A percentile compares a stretch with the other conserved stretches of the same genome.
phyloP scores from a whole-genome alignment of 345 rosid genomes.

The thale cress (Arabidopsis thaliana) region DNA sequence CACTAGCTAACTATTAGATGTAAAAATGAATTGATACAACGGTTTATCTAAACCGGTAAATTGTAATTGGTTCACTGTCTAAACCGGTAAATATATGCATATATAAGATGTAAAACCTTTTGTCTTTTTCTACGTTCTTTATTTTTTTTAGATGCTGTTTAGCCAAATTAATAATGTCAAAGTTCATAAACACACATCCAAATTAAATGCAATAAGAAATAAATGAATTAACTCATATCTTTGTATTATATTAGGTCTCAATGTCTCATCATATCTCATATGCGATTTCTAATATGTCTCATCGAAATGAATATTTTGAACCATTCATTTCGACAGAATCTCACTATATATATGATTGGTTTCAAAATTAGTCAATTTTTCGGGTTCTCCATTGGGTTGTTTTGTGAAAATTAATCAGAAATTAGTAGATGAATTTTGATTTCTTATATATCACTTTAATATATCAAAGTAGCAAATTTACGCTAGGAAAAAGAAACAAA shows the following conservation, averaged over 20 bases:
- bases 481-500: neutral
- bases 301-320: neutral
- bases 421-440: neutral
- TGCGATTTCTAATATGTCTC: neutral
- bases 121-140: neutral
- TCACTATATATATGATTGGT: neutral
- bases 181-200: neutral
- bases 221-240: too few species aligned
- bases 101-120: neutral
- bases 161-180: too few species aligned
- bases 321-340: neutral
- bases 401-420: neutral
- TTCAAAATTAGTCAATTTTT: neutral
- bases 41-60: too few species aligned
- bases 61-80: too few species aligned
- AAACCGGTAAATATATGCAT: neutral
- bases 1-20: neutral
- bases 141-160: neutral
- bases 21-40: too few species aligned
- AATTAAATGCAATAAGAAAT: too few species aligned
- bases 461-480: neutral
- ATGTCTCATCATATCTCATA: neutral
- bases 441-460: neutral
- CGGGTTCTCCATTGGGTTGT: too few species aligned
- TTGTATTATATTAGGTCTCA: too few species aligned